These are phyloP conservation scores for Byssothecium circinans DNA, from an alignment of 2,329 filamentous ascomycete genomes.

Conservation along the genomic window DNA sequence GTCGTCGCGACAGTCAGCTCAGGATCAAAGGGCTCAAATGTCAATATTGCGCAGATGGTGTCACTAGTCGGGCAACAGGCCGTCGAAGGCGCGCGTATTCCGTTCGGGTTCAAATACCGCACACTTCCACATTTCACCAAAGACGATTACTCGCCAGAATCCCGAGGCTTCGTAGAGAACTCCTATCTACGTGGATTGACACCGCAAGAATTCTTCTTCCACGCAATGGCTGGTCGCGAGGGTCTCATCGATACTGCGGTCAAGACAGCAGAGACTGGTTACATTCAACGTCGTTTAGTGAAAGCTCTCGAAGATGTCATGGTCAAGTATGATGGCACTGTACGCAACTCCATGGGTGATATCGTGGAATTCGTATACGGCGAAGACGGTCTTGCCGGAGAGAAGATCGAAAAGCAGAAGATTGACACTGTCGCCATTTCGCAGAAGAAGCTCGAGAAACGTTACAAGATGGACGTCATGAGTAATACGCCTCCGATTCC, in stretches of 20 bases:
- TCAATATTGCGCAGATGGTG: slow-evolving; percentile 99
- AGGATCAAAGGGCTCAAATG: slow-evolving; percentile 96
- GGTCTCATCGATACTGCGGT: slow-evolving; percentile 99
- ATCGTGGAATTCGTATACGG: slow-evolving; percentile 97
- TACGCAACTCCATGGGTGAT: slow-evolving; percentile 94
- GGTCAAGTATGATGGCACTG: slow-evolving; percentile 95
- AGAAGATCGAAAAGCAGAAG: slow-evolving; percentile 88
- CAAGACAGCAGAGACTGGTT: slow-evolving; percentile 98
- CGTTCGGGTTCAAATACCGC: slow-evolving; percentile 98
- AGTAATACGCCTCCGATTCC: slow-evolving; percentile 64
- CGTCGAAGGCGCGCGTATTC: slow-evolving; percentile 97
- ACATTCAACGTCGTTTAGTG: slow-evolving; percentile 96
- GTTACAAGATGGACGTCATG: slow-evolving; percentile 87
- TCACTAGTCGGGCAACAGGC: slow-evolving; percentile 97
- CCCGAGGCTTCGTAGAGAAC: slow-evolving; percentile 97
- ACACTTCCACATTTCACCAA: slow-evolving; percentile 98
- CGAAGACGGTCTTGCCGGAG: slow-evolving; percentile 93
- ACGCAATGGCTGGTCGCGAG: slow-evolving; percentile 99
- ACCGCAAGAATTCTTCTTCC: slow-evolving; percentile 97
- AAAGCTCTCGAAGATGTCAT: slow-evolving; percentile 98
- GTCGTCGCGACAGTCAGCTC: slow-evolving; percentile 95
- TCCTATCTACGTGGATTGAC: slow-evolving; percentile 96
- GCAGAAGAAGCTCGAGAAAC: slow-evolving; percentile 73
- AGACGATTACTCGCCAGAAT: slow-evolving; percentile 97
- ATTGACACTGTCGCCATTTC: slow-evolving; percentile 85